Percentiles rank a stretch among this genome's conserved stretches.
These are phyloP conservation scores for Epichloe baconii DNA, from an alignment of 2,329 filamentous ascomycete species.

Conservation along the genomic window DNA sequence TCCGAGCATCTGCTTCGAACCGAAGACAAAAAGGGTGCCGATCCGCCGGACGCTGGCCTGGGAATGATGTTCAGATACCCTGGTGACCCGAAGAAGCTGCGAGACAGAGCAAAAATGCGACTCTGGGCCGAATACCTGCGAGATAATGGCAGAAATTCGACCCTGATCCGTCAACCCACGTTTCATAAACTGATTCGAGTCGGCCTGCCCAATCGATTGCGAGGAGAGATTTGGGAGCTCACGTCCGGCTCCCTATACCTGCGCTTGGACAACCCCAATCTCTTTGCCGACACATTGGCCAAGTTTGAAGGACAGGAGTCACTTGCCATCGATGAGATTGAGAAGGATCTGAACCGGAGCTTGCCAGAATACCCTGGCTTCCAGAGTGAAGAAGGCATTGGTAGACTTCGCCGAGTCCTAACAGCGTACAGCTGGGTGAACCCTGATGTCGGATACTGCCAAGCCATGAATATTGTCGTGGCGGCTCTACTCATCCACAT, in stretches of 20 bases:
- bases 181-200: slow-evolving; percentile 97
- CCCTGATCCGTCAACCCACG: slow-evolving; percentile 84
- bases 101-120: slow-evolving; percentile 93
- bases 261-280: slow-evolving; percentile 69
- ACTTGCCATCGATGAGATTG: slow-evolving; percentile 94
- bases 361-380: slow-evolving; percentile 95
- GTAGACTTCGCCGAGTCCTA: slow-evolving; percentile 72
- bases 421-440: slow-evolving; percentile 98
- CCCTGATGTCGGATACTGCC: slow-evolving; percentile 90
- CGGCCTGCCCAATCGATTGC: slow-evolving; percentile 79
- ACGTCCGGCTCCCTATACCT: slow-evolving; percentile 85
- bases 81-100: slow-evolving; percentile 83
- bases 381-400: slow-evolving; percentile 91
- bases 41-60: slow-evolving; percentile 73
- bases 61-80: slow-evolving; percentile 91
- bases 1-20: slow-evolving; percentile 68
- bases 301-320: slow-evolving; percentile 80
- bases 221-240: slow-evolving; percentile 93
- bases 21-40: slow-evolving; percentile 46
- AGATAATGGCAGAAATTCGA: slow-evolving; percentile 89
- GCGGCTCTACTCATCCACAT: slow-evolving; percentile 97
- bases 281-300: slow-evolving; percentile 71
- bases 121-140: slow-evolving; percentile 93
- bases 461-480: slow-evolving; percentile 99
- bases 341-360: slow-evolving; percentile 94